A percentile compares a stretch with the other conserved stretches of the same genome.
These are phyloP conservation scores for Teratosphaeria gauchensis DNA, from an alignment of 2,329 filamentous ascomycete species.

Conservation along the genomic window DNA sequence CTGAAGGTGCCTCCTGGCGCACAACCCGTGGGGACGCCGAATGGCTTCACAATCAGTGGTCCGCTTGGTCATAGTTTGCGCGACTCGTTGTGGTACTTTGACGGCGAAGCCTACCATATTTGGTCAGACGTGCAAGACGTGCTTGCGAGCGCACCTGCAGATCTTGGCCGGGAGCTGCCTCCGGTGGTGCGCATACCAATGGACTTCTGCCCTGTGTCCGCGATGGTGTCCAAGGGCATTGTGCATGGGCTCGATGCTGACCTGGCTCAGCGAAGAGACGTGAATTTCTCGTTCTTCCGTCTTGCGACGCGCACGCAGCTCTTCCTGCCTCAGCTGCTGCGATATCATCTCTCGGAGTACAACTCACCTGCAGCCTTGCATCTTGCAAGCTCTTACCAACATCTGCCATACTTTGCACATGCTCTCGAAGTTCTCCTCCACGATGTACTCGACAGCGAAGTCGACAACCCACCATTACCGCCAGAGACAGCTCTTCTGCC, in stretches of 20 bases:
- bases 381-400: slow-evolving; percentile 74
- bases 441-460: slow-evolving; percentile 87
- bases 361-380: slow-evolving; percentile 72
- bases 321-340: slow-evolving; percentile 80
- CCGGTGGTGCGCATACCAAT: slow-evolving; percentile 66
- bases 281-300: slow-evolving; percentile 81
- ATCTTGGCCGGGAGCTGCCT: slow-evolving; percentile 60
- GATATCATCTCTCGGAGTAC: slow-evolving; percentile 65
- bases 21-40: slow-evolving; percentile 6
- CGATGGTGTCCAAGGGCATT: slow-evolving; percentile 80
- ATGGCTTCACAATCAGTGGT: slow-evolving; percentile 11
- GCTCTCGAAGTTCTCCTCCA: slow-evolving; percentile 87
- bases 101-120: slow-evolving; percentile 72
- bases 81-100: slow-evolving; percentile 92
- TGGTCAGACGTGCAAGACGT: slow-evolving; percentile 88
- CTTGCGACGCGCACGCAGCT: slow-evolving; percentile 88
- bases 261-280: slow-evolving; percentile 82
- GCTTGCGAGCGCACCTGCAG: slow-evolving; percentile 57
- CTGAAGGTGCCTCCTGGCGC: slow-evolving; percentile 6
- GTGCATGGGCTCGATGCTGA: slow-evolving; percentile 86
- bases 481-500: slow-evolving; percentile 42
- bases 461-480: slow-evolving; percentile 51
- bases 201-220: slow-evolving; percentile 92
- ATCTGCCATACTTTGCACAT: slow-evolving; percentile 85
- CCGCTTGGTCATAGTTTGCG: slow-evolving; percentile 47